phyloP scores from a whole-genome alignment of 768 basidiomycete species.

The Termitomyces sp. region DNA sequence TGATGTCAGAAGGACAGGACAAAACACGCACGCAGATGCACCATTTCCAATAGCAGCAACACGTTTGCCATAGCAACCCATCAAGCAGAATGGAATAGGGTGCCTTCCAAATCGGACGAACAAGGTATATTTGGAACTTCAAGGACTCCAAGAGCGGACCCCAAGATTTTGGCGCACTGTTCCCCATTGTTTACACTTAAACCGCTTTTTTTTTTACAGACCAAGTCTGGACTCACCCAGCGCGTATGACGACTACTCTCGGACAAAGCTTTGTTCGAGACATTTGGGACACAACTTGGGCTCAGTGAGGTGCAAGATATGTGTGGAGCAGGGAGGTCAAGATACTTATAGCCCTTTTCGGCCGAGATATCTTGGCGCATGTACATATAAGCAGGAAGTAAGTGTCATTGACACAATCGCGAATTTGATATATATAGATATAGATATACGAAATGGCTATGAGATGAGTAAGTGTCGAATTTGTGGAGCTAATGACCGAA shows the following conservation, averaged over 20 bases:
- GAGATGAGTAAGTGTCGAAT: no score
- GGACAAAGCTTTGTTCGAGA: conserved; percentile 1
- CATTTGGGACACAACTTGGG: not conserved
- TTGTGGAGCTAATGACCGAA: no score
- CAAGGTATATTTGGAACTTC: conserved; percentile 30
- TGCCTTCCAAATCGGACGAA: conserved; percentile 38
- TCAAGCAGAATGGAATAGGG: conserved; percentile 45
- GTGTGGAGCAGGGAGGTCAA: not conserved
- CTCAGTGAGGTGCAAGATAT: not conserved
- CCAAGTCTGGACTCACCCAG: conserved; percentile 19
- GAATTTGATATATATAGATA: no score
- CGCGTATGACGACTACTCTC: conserved; percentile 26
- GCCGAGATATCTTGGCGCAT: not conserved
- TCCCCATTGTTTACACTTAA: conserved; percentile 26
- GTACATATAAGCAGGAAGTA: not conserved
- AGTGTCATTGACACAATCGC: not conserved
- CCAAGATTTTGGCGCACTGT: conserved; percentile 35
- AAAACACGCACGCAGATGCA: conserved; percentile 38
- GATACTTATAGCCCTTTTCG: not conserved
- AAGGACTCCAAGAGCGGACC: conserved; percentile 45
- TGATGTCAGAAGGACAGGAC: conserved; percentile 2
- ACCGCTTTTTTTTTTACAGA: not conserved
- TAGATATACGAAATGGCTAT: no score
- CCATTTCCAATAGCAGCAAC: conserved; percentile 59
- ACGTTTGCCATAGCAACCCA: conserved; percentile 41